A percentile compares a stretch with the other conserved stretches of the same genome.
Conservation (phyloP, 495 filamentous ascomycete genomes). For the Cenococcum geophilum region DNA sequence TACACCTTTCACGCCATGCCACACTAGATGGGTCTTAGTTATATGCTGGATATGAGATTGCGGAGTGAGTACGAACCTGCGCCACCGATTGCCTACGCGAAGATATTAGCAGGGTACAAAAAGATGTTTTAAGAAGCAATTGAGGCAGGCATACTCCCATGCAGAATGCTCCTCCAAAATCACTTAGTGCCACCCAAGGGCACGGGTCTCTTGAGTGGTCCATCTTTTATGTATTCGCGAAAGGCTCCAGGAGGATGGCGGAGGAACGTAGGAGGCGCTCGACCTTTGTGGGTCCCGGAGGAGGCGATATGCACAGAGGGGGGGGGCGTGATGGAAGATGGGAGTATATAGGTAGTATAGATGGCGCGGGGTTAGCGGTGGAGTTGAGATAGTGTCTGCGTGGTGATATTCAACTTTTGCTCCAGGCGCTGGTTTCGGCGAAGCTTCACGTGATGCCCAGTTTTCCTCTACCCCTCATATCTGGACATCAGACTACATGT, state of each 20-base stretch:
- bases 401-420: background rate
- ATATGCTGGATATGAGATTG: background rate
- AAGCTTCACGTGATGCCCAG: too few relatives aligned
- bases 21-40: slow-evolving; percentile 52
- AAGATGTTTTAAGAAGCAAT: slow-evolving; percentile 7
- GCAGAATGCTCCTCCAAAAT: slow-evolving; percentile 93
- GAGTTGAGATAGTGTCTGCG: background rate
- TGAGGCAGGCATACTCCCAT: slow-evolving; percentile 72
- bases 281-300: background rate
- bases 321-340: background rate
- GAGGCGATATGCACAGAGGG: background rate
- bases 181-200: slow-evolving; percentile 91
- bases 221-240: slow-evolving; percentile 42
- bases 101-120: slow-evolving; percentile 15
- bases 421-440: too few relatives aligned
- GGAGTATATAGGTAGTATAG: background rate
- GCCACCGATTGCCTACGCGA: slow-evolving; percentile 73
- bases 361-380: background rate
- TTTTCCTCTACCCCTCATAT: too few relatives aligned
- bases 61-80: slow-evolving; percentile 19
- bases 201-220: slow-evolving; percentile 85
- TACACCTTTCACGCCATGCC: slow-evolving; percentile 96
- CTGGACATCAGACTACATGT: too few relatives aligned
- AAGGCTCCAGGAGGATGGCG: background rate
- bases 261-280: background rate